These are phyloP conservation scores for Phaeosphaeriaceae sp. DNA, from an alignment of 2,329 filamentous ascomycete genomes.

Conservation along the genomic window DNA sequence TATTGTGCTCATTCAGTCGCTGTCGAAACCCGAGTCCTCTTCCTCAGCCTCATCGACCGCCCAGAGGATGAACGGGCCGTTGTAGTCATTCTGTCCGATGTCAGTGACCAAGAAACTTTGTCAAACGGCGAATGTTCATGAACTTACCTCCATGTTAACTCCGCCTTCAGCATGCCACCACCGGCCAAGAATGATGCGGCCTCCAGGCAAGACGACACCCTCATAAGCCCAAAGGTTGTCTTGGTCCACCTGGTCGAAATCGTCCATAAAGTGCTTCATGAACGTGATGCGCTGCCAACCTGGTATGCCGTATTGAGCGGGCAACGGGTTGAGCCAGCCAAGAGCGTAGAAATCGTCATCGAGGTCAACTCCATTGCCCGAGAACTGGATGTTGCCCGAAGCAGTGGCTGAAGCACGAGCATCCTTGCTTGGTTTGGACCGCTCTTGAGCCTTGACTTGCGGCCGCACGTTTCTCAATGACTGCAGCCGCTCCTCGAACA, in stretches of 20 bases:
- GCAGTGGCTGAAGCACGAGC: not conserved
- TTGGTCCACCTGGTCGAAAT: conserved; percentile 34
- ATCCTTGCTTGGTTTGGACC: conserved; percentile 7
- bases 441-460: conserved; percentile 16
- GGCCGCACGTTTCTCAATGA: conserved; percentile 35
- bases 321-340: conserved; percentile 60
- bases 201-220: conserved; percentile 57
- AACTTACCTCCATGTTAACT: conserved; percentile 28
- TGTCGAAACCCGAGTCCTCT: conserved; percentile 5
- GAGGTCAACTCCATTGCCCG: conserved; percentile 48
- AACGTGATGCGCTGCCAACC: conserved; percentile 64
- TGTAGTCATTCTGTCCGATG: conserved; percentile 23
- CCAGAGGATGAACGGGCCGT: conserved; percentile 47
- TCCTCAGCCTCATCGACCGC: conserved; percentile 34
- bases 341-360: conserved; percentile 41
- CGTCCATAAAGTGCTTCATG: conserved; percentile 58
- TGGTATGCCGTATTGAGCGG: conserved; percentile 54
- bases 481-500: conserved; percentile 51
- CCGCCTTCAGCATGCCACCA: conserved; percentile 53
- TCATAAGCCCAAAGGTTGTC: conserved; percentile 58
- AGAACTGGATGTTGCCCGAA: conserved; percentile 42
- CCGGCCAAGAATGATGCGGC: conserved; percentile 55
- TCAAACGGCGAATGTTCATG: not conserved
- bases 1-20: conserved; percentile 1
- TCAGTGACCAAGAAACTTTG: conserved; percentile 12